Evolutionary conservation across 2,329 filamentous ascomycete genomes (phyloP).

Genomic region (Xylaria sp.): DNA sequence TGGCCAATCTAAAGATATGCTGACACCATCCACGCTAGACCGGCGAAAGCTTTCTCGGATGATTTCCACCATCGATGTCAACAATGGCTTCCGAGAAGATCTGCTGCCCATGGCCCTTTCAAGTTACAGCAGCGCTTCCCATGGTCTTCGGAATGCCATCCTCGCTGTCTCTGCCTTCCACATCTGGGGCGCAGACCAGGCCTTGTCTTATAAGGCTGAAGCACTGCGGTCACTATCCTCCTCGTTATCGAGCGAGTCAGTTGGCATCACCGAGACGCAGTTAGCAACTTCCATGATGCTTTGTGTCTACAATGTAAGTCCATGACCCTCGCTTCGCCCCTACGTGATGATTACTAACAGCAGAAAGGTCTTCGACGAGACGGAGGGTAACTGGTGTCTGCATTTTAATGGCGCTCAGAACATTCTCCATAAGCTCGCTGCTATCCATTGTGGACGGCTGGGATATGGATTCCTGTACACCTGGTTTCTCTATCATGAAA

Average conservation of each 20-base stretch:
- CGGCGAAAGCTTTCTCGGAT: slow-evolving; percentile 45
- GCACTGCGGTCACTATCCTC: slow-evolving; percentile 45
- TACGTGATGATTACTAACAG: slow-evolving; percentile 14
- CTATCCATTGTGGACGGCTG: slow-evolving; percentile 32
- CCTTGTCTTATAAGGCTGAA: slow-evolving; percentile 45
- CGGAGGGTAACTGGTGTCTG: slow-evolving; percentile 49
- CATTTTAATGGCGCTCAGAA: slow-evolving; percentile 48
- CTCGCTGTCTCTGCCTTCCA: slow-evolving; percentile 49
- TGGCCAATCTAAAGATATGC: slow-evolving; percentile 3
- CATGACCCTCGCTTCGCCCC: not conserved
- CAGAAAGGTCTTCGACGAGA: slow-evolving; percentile 50
- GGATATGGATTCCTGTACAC: slow-evolving; percentile 45
- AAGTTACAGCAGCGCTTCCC: slow-evolving; percentile 37
- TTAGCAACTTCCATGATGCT: slow-evolving; percentile 54
- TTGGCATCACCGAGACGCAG: slow-evolving; percentile 41
- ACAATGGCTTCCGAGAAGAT: slow-evolving; percentile 50
- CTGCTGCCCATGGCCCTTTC: slow-evolving; percentile 50
- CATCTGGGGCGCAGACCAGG: slow-evolving; percentile 42
- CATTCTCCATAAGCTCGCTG: slow-evolving; percentile 36
- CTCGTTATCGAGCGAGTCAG: slow-evolving; percentile 39
- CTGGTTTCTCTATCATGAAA: slow-evolving; percentile 53
- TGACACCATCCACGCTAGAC: slow-evolving; percentile 36
- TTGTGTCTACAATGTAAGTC: slow-evolving; percentile 50
- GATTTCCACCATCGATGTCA: slow-evolving; percentile 50
- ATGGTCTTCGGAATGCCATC: slow-evolving; percentile 47